Evolutionary conservation across 345 rosid genomes (phyloP), one percentile per base, ranked within the genome.

Genomic region (Eutrema japonicum): DNA sequence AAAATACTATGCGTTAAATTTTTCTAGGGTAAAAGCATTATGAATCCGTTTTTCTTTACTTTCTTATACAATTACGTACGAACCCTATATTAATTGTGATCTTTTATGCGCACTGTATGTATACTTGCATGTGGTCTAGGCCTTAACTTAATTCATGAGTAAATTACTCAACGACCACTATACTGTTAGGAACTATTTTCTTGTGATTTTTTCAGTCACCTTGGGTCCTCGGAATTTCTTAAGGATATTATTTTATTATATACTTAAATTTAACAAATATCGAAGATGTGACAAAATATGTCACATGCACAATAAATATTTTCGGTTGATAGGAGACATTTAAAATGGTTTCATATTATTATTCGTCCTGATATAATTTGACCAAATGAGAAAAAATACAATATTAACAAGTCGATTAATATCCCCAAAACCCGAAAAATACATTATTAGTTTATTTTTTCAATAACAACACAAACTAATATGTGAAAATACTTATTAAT

Each of bases 301-400:
- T 58, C 62, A 58, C 62, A 67, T 66, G 62, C 50, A 32, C 61
- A 56, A 46, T 65, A 29, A 46, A 11, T 55, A 37, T 3, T 43
- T 63, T 46, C 30, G 11, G 55, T 43, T 63, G 55, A 51, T 18
- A 51, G 26, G 55, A 14, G 64, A 64, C 38, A 53, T 10, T 1
- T 32, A 5, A 53, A 61, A 42, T 42, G 6, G 18, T 72, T 52
- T 32, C 8, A 22, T 63, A 72, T 10, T 62, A 30, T 51, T 30
- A 27, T 22, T 61, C 22, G 2, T 41, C 52, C 7, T 42, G 1
- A 12, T 32, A 49, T 41, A 60, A 10, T 41, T 22, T 71, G 75
- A 61, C 33, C 53, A 52, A 50, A 60, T 16, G 22, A 60, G 43
- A 30, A 16, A 30, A 35, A 6, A 33, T 70, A n/a, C 6, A 6